Evolutionary conservation across 2,329 filamentous ascomycete genomes (phyloP).

Genomic region (Calcarisporium arbuscula): DNA sequence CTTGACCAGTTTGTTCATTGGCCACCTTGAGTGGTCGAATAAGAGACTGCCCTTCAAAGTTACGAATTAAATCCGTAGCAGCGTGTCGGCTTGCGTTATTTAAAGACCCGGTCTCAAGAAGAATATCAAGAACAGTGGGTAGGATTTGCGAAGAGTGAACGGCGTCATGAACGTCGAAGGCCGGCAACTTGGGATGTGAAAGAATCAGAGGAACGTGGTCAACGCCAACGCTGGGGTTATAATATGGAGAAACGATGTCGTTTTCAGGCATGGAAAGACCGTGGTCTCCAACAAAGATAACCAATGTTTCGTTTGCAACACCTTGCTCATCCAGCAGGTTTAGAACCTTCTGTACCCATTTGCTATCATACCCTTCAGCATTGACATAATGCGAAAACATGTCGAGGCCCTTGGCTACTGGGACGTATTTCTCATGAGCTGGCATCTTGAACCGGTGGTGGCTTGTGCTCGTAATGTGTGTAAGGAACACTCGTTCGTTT

Average conservation of each 20-base stretch:
- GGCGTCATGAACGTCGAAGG: constrained; percentile 21
- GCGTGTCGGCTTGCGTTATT: constrained; percentile 17
- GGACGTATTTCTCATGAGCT: constrained; percentile 6
- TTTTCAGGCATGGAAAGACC: constrained; percentile 25
- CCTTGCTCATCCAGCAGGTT: constrained; percentile 23
- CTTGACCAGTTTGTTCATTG: background rate
- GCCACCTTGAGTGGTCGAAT: constrained; percentile 16
- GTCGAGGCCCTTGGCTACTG: constrained; percentile 18
- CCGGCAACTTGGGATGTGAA: constrained; percentile 24
- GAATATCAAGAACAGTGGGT: constrained; percentile 28
- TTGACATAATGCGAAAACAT: constrained; percentile 26
- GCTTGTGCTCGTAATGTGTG: constrained; percentile 28
- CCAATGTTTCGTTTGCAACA: constrained; percentile 25
- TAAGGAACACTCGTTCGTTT: constrained; percentile 25
- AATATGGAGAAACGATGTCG: constrained; percentile 21
- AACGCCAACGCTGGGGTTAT: constrained; percentile 25
- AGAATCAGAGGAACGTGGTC: constrained; percentile 26
- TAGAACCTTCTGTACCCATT: constrained; percentile 24
- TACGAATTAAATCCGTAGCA: constrained; percentile 22
- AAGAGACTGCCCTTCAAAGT: constrained; percentile 29
- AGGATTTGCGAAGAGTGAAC: constrained; percentile 27
- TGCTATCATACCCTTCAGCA: constrained; percentile 22
- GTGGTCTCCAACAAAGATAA: constrained; percentile 28
- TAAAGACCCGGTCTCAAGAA: constrained; percentile 25
- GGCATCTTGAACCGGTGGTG: constrained; percentile 26